Base-by-base conservation (phyloP, 495 filamentous ascomycete genomes). In the Penicillium daleae region DNA sequence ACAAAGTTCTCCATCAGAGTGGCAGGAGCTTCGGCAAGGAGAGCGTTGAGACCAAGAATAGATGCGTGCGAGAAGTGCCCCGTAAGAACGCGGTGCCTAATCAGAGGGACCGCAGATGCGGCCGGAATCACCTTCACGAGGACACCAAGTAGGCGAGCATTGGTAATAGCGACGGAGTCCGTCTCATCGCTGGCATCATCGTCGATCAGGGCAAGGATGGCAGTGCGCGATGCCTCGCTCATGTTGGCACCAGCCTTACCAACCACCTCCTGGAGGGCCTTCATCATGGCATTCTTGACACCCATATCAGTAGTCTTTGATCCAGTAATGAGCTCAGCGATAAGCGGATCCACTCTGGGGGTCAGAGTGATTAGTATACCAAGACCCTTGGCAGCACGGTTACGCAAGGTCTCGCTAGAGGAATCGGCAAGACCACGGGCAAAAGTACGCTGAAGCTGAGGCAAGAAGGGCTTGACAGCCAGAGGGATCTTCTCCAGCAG, bases 341-440 rank as follows among this genome's bases (percentile, higher is more conserved):
- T 90, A 33, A 99, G 82, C 44, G 95, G 95, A 75, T 99, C 95
- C 37, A 99, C 93, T 56, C 96, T 87, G 13, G 95, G 95, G 3
- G 96, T 99, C 68, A 98, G 84, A 56, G 93, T 97, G 76, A 99
- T 98, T 54, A 99, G 78, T 37, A 95, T 98, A 51, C 96, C 96
- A 61, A 99, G 79, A 61, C 96, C 95, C 75, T 93, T 96, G n/a
- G 95, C 96, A 56, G 96, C 95, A 35, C 95, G 83, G 56, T 88
- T 90, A 57, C 95, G 87, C 63, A 98, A 78, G 19, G 92, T 78
- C 59, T 97, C 96, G 73, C 94, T 97, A 9, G 93, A 90, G 1
- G 93, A 88, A 74, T 99, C 95, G 0, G 95, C 95, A 22, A 99
- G 81, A 54, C 92, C 93, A 79, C 97, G 94, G 33, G 95, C 93